These are phyloP conservation scores for Trametes meyenii DNA, from an alignment of 768 basidiomycete species.

Conservation along the genomic window DNA sequence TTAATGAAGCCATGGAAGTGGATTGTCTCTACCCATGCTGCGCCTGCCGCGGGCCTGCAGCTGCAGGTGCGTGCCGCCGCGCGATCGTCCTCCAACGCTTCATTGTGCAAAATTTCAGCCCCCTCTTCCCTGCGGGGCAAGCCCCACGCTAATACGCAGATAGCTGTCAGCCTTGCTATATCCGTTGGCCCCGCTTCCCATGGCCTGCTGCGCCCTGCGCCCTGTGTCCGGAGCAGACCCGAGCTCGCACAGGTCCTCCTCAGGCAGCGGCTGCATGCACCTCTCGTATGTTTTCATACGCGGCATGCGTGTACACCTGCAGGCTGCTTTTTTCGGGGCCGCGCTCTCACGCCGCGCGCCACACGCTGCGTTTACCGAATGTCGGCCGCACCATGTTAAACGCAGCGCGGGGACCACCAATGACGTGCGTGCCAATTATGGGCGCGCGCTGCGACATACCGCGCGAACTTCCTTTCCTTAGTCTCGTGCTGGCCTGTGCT, in stretches of 20 bases:
- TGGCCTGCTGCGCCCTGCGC: slow-evolving; percentile 10
- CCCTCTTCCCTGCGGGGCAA: slow-evolving; percentile 5
- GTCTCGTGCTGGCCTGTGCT: slow-evolving; percentile 8
- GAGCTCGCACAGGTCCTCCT: not conserved
- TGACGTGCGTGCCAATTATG: slow-evolving; percentile 7
- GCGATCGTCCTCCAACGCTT: not conserved
- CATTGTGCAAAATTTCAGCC: no score
- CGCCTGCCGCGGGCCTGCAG: not conserved
- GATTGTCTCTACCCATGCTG: not conserved
- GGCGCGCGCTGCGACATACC: slow-evolving; percentile 14
- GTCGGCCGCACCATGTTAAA: slow-evolving; percentile 17
- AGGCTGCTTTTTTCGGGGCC: slow-evolving; percentile 1
- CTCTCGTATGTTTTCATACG: not conserved
- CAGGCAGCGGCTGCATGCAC: not conserved
- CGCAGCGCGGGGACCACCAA: not conserved
- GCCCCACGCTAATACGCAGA: slow-evolving; percentile 10
- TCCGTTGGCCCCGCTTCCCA: slow-evolving; percentile 14
- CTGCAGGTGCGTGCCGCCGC: not conserved
- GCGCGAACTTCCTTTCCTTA: slow-evolving; percentile 13
- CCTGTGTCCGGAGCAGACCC: slow-evolving; percentile 13
- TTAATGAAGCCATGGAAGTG: slow-evolving; percentile 2
- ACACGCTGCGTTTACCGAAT: slow-evolving; percentile 14
- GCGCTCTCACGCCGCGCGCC: slow-evolving; percentile 11
- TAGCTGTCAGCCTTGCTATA: slow-evolving; percentile 4
- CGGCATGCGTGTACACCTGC: slow-evolving; percentile 3